Evolutionary conservation across 2,329 filamentous ascomycete genomes (phyloP).

Genomic region (Arthroderma sp.): DNA sequence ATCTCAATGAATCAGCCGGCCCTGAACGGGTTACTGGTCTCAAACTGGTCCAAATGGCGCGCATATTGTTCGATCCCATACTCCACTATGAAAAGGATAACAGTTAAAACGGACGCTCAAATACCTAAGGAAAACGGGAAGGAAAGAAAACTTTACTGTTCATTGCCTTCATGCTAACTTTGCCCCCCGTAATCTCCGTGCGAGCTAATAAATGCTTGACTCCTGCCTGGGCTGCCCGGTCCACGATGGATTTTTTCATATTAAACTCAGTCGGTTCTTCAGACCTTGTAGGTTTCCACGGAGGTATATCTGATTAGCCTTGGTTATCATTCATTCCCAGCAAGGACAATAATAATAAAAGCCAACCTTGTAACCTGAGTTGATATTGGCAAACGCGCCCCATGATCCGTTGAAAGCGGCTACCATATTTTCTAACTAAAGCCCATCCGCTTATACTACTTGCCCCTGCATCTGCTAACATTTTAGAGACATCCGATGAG

Average conservation of each 20-base stretch:
- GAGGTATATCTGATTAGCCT: too few relatives aligned
- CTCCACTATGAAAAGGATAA: conserved; percentile 25
- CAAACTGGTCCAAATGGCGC: conserved; percentile 22
- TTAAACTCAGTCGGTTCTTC: conserved; percentile 27
- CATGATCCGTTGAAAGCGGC: conserved; percentile 17
- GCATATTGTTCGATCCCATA: conserved; percentile 31
- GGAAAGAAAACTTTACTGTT: neutral
- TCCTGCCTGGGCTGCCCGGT: conserved; percentile 25
- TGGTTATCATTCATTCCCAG: too few relatives aligned
- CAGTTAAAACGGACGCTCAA: too few relatives aligned
- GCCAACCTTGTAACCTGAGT: conserved; percentile 15
- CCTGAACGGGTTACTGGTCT: conserved; percentile 26
- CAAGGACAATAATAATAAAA: too few relatives aligned
- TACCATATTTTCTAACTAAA: conserved; percentile 17
- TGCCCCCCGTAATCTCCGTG: conserved; percentile 4
- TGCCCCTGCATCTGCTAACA: conserved; percentile 17
- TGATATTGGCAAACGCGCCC: conserved; percentile 19
- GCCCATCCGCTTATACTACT: conserved; percentile 18
- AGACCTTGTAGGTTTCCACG: too few relatives aligned
- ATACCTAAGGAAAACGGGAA: neutral
- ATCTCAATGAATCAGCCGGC: conserved; percentile 37
- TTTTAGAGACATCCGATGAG: conserved; percentile 15
- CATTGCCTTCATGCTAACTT: neutral
- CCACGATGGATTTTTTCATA: conserved; percentile 27
- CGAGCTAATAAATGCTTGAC: conserved; percentile 29